Percentiles rank a stretch among this genome's conserved stretches.
Evolutionary conservation across 2,329 filamentous ascomycete species (phyloP).

Genomic region (Penicillium sp.): DNA sequence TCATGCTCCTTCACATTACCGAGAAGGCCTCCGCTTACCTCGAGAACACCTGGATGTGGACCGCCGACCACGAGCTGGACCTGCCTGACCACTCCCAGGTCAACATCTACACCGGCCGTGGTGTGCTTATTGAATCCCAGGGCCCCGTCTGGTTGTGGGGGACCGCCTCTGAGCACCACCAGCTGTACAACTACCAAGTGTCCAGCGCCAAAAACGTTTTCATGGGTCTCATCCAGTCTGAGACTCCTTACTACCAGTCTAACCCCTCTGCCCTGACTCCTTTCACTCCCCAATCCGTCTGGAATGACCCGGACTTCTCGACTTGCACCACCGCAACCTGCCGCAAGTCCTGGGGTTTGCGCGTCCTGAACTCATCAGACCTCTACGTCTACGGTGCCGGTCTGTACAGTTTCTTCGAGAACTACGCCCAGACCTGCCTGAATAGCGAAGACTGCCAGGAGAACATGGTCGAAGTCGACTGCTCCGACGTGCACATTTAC

Average conservation of each 20-base stretch:
- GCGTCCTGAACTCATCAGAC: slow-evolving; percentile 65
- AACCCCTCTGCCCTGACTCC: slow-evolving; percentile 68
- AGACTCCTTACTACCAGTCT: slow-evolving; percentile 82
- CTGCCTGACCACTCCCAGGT: slow-evolving; percentile 64
- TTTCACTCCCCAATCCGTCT: slow-evolving; percentile 35
- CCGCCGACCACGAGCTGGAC: slow-evolving; percentile 87
- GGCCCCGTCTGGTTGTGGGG: slow-evolving; percentile 82
- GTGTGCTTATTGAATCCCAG: slow-evolving; percentile 74
- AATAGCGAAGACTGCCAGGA: slow-evolving; percentile 68
- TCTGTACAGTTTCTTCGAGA: slow-evolving; percentile 80
- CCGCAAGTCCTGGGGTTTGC: slow-evolving; percentile 74
- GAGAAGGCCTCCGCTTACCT: slow-evolving; percentile 66
- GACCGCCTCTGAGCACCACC: slow-evolving; percentile 62
- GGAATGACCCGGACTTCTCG: slow-evolving; percentile 63
- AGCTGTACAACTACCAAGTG: slow-evolving; percentile 79
- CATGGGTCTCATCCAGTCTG: slow-evolving; percentile 80
- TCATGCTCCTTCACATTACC: slow-evolving; percentile 60
- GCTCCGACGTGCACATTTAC: slow-evolving; percentile 62
- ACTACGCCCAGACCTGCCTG: slow-evolving; percentile 72
- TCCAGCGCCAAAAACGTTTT: slow-evolving; percentile 74
- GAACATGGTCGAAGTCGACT: slow-evolving; percentile 72
- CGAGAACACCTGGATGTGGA: slow-evolving; percentile 90
- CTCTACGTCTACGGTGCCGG: slow-evolving; percentile 70
- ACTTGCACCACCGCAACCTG: slow-evolving; percentile 58
- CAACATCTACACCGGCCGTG: slow-evolving; percentile 82